Evolutionary conservation across 306 rosid genomes (phyloP), one percentile per base, ranked within the genome.

Genomic region (Corylus heterophylla): DNA sequence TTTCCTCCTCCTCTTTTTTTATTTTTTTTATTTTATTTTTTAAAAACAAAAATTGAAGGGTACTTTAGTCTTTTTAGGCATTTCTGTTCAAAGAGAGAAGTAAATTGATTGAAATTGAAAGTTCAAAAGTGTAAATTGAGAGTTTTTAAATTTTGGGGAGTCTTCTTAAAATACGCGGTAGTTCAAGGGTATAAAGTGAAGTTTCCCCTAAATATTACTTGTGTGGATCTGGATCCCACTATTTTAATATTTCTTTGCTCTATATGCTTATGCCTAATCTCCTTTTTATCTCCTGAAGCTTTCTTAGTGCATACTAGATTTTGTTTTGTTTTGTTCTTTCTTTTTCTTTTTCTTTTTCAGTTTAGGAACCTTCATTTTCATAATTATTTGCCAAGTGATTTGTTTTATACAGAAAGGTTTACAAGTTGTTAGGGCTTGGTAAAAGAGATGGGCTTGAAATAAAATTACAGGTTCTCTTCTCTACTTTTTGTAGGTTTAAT

Each of bases 221-320:
- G 61, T 54, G 18, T 37, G 45, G 59, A 71, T 42, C 45, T 42
- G 8, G 45, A 42, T 42, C 45, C 45, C 45, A 42, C 45, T 42
- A 6, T 42, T 42, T 48, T 18, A 35, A 75, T 85, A 67, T 79
- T 37, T 83, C 4, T 35, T 48, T 77, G 78, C 50, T 56, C 27
- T 52, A 17, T 51, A 54, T 69, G 50, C 75, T 54, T 54, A 17
- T 10, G 54, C 52, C 59, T 68, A 39, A 22, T 35, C 2, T n/a
- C 18, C 63, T 2, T 56, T 56, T 20, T 20, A 20, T 58, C 3
- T 58, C 20, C n/a, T 58, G 27, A n/a, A 22, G 31, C 4, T 8
- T 58, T 58, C 4, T 22, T 9, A 22, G 64, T 58, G 35, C 64
- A 58, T 58, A 13, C 12, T 10, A 22, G n/a, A 14, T 12, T 39